Conservation (phyloP, 1,284 basidiomycete species). For the Clitocybe nebularis region DNA sequence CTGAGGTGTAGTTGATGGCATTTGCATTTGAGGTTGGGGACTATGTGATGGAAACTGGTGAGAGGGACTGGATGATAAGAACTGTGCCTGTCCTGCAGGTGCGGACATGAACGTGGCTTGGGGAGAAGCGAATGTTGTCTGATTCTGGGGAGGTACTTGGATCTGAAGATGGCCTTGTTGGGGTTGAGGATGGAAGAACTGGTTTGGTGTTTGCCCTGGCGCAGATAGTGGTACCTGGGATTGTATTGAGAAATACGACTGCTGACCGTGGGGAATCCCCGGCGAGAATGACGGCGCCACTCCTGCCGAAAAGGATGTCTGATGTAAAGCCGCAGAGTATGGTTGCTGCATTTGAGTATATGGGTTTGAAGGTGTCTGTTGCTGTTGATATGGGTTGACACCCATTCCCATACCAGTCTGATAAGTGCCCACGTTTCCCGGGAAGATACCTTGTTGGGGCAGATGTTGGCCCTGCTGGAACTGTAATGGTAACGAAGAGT, state of each 20-base stretch:
- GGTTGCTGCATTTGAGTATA: constrained; percentile 19
- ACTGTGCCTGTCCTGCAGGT: constrained; percentile 20
- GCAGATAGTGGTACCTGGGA: constrained; percentile 16
- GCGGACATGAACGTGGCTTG: constrained; percentile 18
- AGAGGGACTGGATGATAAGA: constrained; percentile 23
- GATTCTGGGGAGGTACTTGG: constrained; percentile 22
- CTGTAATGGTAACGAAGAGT: constrained; percentile 53
- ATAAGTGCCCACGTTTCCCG: constrained; percentile 13
- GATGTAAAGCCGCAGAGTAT: constrained; percentile 8
- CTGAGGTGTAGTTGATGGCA: constrained; percentile 18
- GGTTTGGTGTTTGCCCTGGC: constrained; percentile 15
- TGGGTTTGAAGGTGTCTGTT: constrained; percentile 18
- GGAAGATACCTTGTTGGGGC: constrained; percentile 12
- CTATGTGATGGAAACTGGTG: constrained; percentile 24
- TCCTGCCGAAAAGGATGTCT: constrained; percentile 5
- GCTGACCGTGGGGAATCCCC: constrained; percentile 12
- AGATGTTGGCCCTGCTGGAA: constrained; percentile 30
- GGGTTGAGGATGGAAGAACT: constrained; percentile 22
- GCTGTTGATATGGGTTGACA: constrained; percentile 19
- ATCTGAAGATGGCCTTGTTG: constrained; percentile 22
- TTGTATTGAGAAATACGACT: constrained; percentile 17
- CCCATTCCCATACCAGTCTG: constrained; percentile 15
- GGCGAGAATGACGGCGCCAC: constrained; percentile 11
- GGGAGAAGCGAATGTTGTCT: constrained; percentile 14
- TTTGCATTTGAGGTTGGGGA: constrained; percentile 8